Evolutionary conservation across 371 early-diverging fungal species (phyloP), one percentile per base, ranked within the genome.

Genomic region (Mortierella sp.): DNA sequence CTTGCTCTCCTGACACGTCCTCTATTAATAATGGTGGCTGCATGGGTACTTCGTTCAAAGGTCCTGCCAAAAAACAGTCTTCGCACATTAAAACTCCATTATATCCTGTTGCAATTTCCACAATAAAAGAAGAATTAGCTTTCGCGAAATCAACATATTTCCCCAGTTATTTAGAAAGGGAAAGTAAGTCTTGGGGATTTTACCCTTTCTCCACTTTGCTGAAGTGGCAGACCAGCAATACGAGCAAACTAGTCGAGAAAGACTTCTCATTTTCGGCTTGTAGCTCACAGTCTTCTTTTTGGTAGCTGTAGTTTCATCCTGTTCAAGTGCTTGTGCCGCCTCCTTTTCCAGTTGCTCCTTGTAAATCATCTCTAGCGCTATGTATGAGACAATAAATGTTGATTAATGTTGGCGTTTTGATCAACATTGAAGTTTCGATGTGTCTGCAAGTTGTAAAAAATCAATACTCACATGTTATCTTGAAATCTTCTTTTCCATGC

Each of bases 41-140:
- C 68, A 68, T 63, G 0, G 77, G 68, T 9, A 32, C 58, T 3
- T 72, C 77, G n/a, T 72, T 86, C 17, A 86, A 79, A 6, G 88
- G 83, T 10, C 92, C 92, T 5, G 90, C 72, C 26, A 87, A 83
- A 74, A 92, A 95, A 80, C 96, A 96, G 10, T 84, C 83, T 65
- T 91, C 89, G 76, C 96, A 96, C 94, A 96, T 93, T 5, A 94
- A 81, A 0, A 95, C 90, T 2, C 93, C 93, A 45, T 94, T 92
- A 70, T 94, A 96, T 0, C 94, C 96, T 84, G 26, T 15, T 17
- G 61, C 15, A 5, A n/a, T 22, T 34, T 22, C 23, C 0, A 23
- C n/a, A 22, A 17, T 43, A 67, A 13, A 32, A 31, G 13, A 19
- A 28, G 15, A 34, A 10, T 15, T 15, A 43, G 19, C n/a, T 1